Evolutionary conservation across 2,329 filamentous ascomycete genomes (phyloP).

Genomic region (Elsinoe necatrix): DNA sequence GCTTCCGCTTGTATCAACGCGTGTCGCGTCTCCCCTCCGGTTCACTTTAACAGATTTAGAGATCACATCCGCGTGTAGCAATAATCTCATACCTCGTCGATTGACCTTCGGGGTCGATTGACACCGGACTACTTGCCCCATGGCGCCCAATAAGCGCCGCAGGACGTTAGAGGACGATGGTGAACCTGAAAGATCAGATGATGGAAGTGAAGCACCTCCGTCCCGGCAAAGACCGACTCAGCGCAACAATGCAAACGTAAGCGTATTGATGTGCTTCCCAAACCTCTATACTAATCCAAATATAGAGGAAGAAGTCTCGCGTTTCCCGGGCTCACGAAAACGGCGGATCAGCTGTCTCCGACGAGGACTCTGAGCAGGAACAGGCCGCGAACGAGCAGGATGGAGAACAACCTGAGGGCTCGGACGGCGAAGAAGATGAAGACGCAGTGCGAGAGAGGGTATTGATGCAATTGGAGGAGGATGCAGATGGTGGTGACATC

Average conservation of each 20-base stretch:
- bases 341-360: slow-evolving; percentile 25
- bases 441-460: slow-evolving; percentile 21
- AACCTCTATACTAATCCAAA: background rate
- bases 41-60: background rate
- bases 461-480: background rate
- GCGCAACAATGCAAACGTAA: background rate
- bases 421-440: slow-evolving; percentile 25
- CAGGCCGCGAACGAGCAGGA: slow-evolving; percentile 5
- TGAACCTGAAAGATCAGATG: slow-evolving; percentile 24
- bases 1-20: slow-evolving; percentile 2
- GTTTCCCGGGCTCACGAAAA: slow-evolving; percentile 25
- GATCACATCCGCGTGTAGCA: background rate
- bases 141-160: slow-evolving; percentile 15
- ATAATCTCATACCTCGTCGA: background rate
- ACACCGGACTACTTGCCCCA: background rate
- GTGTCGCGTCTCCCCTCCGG: slow-evolving; percentile 3
- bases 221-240: background rate
- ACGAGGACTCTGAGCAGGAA: slow-evolving; percentile 23
- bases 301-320: slow-evolving; percentile 23
- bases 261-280: background rate
- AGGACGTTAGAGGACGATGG: slow-evolving; percentile 16
- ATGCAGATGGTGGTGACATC: slow-evolving; percentile 23
- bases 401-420: slow-evolving; percentile 18
- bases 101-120: background rate
- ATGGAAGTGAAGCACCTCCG: slow-evolving; percentile 22